phyloP scores from a whole-genome alignment of 768 basidiomycete genomes.

The Russula foetens region DNA sequence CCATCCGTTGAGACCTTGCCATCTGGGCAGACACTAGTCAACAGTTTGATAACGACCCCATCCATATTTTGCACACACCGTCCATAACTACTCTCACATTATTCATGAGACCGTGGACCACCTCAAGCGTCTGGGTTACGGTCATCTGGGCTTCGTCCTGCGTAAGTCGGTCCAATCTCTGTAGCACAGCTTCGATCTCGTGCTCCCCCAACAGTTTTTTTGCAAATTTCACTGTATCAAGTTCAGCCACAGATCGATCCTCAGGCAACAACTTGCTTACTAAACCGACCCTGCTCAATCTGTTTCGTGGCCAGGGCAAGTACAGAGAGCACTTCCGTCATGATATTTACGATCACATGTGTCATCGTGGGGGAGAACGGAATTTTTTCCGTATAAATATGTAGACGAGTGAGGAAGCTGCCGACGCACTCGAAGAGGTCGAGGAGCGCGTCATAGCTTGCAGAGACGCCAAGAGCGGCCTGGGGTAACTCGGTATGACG shows the following conservation, averaged over 20 bases:
- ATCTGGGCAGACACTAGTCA: not conserved
- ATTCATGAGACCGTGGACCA: not conserved
- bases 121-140: not conserved
- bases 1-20: not conserved
- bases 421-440: not conserved
- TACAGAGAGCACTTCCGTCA: not conserved
- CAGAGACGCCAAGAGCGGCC: not conserved
- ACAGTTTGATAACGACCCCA: not conserved
- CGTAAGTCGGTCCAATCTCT: not conserved
- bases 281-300: not conserved
- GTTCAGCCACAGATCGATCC: not conserved
- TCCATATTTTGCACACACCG: not conserved
- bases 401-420: not conserved
- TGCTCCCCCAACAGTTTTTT: not conserved
- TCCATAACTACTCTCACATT: not conserved
- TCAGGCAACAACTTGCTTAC: not conserved
- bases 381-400: not conserved
- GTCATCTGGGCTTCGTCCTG: not conserved
- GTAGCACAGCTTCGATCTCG: not conserved
- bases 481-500: not conserved
- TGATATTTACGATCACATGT: not conserved
- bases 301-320: not conserved
- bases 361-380: not conserved
- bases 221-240: not conserved
- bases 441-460: not conserved